phyloP scores from a whole-genome alignment of 495 filamentous ascomycete species.

The Aspergillus diversus region DNA sequence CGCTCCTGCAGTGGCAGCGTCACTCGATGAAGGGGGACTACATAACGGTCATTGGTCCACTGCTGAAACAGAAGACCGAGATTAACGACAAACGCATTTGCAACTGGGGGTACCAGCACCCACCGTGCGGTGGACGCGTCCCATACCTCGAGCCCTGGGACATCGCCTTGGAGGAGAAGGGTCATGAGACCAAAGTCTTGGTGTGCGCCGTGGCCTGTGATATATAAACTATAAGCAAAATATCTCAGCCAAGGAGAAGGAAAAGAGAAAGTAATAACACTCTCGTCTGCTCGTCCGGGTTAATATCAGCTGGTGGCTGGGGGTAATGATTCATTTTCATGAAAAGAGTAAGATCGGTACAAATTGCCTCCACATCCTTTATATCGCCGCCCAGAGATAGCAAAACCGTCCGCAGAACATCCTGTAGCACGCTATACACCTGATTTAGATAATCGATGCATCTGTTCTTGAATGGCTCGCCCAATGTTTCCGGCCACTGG shows the following conservation, averaged over 20 bases:
- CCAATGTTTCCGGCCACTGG: too few relatives aligned
- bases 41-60: not conserved
- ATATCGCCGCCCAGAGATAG: too few relatives aligned
- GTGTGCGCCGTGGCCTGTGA: not conserved
- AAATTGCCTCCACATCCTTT: too few relatives aligned
- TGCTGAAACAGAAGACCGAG: not conserved
- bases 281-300: not conserved
- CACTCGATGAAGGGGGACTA: not conserved
- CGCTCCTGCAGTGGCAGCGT: not conserved
- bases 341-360: too few relatives aligned
- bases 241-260: not conserved
- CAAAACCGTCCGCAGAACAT: too few relatives aligned
- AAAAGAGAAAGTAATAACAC: not conserved
- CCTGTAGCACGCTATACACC: too few relatives aligned
- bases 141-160: not conserved
- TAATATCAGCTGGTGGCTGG: not conserved
- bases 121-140: not conserved
- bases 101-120: not conserved
- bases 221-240: not conserved
- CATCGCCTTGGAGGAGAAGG: constrained; percentile 1
- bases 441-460: too few relatives aligned
- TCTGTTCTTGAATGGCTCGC: too few relatives aligned
- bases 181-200: not conserved
- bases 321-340: constrained; percentile 1
- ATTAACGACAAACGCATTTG: not conserved